Conservation (phyloP, 164 flowering plant genomes). For the Dillenia suffruticosa region DNA sequence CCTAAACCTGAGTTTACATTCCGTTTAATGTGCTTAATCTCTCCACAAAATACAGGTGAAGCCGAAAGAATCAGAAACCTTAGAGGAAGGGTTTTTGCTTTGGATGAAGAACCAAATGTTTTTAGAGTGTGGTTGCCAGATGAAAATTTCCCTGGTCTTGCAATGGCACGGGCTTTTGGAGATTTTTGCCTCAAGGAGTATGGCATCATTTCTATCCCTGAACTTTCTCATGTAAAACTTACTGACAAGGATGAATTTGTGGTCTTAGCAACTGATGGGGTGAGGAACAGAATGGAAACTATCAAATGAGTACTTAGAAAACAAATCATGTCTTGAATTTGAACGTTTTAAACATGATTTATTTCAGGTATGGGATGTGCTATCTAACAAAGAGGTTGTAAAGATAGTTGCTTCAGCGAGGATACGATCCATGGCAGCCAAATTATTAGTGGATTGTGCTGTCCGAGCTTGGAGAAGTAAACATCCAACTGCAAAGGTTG, state of each 20-base stretch:
- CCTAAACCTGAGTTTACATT: no score
- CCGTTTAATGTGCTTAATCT: no score
- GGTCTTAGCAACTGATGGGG: constrained; percentile 95
- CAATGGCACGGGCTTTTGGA: constrained; percentile 91
- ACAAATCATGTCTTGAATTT: no score
- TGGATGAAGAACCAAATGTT: constrained; percentile 61
- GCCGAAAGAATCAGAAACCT: constrained; percentile 56
- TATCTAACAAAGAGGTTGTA: constrained; percentile 65
- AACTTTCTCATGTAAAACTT: constrained; percentile 51
- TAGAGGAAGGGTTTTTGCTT: constrained; percentile 66
- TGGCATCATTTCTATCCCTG: constrained; percentile 70
- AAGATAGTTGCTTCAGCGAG: constrained; percentile 56
- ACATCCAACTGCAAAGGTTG: constrained; percentile 54
- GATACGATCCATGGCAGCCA: constrained; percentile 55
- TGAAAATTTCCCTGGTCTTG: constrained; percentile 71
- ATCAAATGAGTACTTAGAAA: no score
- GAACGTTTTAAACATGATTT: no score
- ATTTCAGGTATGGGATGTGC: constrained; percentile 78
- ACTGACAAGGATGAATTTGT: constrained; percentile 66
- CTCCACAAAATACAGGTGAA: constrained; percentile 36
- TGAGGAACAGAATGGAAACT: constrained; percentile 21
- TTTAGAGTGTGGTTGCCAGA: constrained; percentile 83
- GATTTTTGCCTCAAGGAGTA: constrained; percentile 84
- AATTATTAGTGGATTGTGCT: constrained; percentile 45
- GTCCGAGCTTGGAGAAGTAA: constrained; percentile 59